Percentiles rank a stretch among this genome's conserved stretches.
Evolutionary conservation across 495 filamentous ascomycete genomes (phyloP).

Genomic region (Annulohypoxylon stygium): DNA sequence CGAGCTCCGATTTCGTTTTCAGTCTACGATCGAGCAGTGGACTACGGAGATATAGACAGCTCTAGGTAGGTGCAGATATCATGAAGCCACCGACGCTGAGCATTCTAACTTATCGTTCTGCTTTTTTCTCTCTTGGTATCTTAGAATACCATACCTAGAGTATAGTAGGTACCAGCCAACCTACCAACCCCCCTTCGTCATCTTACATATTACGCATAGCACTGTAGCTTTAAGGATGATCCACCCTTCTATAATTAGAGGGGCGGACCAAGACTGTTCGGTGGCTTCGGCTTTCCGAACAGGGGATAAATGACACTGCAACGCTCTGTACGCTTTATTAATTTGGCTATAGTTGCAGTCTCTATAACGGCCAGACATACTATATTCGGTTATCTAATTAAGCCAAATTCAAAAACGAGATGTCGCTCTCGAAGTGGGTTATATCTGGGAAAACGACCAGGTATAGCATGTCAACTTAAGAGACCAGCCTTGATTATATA

Average conservation of each 20-base stretch:
- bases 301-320: constrained; percentile 24
- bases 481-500: constrained; percentile 19
- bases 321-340: constrained; percentile 3
- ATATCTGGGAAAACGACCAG: background rate
- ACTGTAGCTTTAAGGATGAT: constrained; percentile 17
- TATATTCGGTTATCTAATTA: constrained; percentile 9
- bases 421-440: constrained; percentile 23
- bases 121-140: background rate
- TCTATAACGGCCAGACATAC: constrained; percentile 13
- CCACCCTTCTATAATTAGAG: constrained; percentile 41
- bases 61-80: constrained; percentile 11
- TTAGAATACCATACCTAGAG: too few species aligned
- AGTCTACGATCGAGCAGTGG: constrained; percentile 10
- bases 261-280: constrained; percentile 6
- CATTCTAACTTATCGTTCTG: constrained; percentile 19
- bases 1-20: background rate
- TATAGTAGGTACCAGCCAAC: background rate
- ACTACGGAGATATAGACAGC: constrained; percentile 5
- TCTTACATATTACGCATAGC: background rate
- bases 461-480: constrained; percentile 8
- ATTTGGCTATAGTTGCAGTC: constrained; percentile 18
- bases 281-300: constrained; percentile 21
- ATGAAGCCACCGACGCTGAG: constrained; percentile 6
- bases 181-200: constrained; percentile 4
- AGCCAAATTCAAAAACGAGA: constrained; percentile 22